Base-by-base conservation (phyloP, 2,329 filamentous ascomycete species). In the Ophiostoma triangulosporum region DNA sequence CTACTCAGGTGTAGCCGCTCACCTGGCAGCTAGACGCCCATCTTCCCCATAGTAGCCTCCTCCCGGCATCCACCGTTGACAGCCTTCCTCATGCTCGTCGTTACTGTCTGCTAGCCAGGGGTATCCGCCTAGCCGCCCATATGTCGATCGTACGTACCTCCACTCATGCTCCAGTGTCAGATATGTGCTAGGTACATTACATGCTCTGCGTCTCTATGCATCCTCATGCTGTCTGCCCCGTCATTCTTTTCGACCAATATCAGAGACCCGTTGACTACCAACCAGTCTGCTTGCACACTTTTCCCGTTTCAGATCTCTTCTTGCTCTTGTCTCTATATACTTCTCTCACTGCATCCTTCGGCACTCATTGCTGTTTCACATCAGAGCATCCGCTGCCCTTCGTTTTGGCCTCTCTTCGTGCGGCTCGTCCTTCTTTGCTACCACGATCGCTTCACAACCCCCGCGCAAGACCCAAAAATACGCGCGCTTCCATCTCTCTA, bases 251-350 rank as follows among this genome's bases (percentile, higher is more conserved):
- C 14, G 14, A 69, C 75, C 75, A 78, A 77, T 78, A 70, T 73
- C 69, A 67, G 67, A 64, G 64, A 66, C 66, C 67, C 65, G 60
- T 70, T 64, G 58, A 57, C 62, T 58, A 60, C 61, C 64, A 61
- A 66, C 68, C 66, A 64, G 65, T 62, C 63, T 61, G 60, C 72
- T 73, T 65, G 70, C 73, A 77, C 66, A 77, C 75, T 22, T 3
- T 43, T 64, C 61, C 59, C 63, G 75, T 79, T 78, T 78, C 75
- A 77, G 69, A 65, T 38, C 7, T 50, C 32, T 3, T 20, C 8
- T 46, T 3, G 11, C 15, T 33, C 9, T 33, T 33, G 11, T 14
- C 26, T 20, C 17, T 38, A 33, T 24, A 15, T 31, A 35, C 35
- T 15, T 36, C n/a, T n/a, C 35, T n/a, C 3, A 2, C 35, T 36